Base-by-base conservation (phyloP, 2,329 filamentous ascomycete species). In the Fonsecaea monophora region DNA sequence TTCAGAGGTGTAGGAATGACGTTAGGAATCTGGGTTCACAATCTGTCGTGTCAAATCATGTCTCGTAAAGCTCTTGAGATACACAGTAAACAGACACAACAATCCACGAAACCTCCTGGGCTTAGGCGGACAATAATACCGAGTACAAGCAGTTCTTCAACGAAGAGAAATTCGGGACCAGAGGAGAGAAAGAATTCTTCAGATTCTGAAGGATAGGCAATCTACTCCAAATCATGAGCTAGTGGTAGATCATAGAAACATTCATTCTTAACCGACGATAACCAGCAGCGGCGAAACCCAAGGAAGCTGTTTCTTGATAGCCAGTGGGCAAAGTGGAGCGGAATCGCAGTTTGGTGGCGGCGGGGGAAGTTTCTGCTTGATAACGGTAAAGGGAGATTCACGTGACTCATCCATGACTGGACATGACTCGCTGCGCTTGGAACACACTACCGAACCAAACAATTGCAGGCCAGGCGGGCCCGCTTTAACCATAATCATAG, bases 191-290 rank as follows among this genome's bases (percentile, higher is more conserved):
- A 54, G 40, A 40, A 25, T 53, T 50, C 45, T 21, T 15, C 37
- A 18, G 34, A 61, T n/a, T 10, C 18, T 38, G 45, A 37, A 38
- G 12, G 18, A 48, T 42, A 50, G 38, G 40, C 53, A 61, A 38
- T 37, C 37, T 61, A 38, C 40, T 60, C 15, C 40, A 21, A 45
- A 21, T 18, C 38, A 12, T 18, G 38, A 60, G 45, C 58, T 60
- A 60, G 58, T 53, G 58, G 58, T 60, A 50, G 58, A 53, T 53
- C 42, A 30, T 53, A 18, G 50, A 35, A 21, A 48, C 57, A 65
- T 38, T 30, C 57, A 40, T 45, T 32, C 21, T 48, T 61, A 57
- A 42, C 63, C 63, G 63, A 65, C 38, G 56, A 65, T 65, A 65
- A 60, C 63, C 63, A 65, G 37, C 21, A 2, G 42, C 18, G 57